Conservation (phyloP, 1,139 yeast species). For the Saccharomyces pastorianus region DNA sequence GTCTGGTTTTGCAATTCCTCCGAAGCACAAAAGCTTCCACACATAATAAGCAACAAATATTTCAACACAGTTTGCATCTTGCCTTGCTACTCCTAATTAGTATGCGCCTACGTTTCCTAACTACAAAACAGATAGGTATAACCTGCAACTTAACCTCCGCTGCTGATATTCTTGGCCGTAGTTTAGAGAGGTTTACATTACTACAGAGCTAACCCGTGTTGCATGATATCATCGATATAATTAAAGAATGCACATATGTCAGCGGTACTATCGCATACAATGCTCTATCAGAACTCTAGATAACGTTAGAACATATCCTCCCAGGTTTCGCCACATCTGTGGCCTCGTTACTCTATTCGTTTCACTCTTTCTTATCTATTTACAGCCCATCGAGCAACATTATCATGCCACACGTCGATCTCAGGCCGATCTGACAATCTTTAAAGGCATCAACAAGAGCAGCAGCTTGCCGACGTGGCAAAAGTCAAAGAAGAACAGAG, state of each 20-base stretch:
- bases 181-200: not conserved
- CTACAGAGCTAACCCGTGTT: not conserved
- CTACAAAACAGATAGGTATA: not conserved
- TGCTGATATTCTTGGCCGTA: not conserved
- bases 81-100: not conserved
- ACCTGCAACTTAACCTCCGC: not conserved
- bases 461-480: not conserved
- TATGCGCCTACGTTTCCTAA: not conserved
- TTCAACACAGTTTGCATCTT: not conserved
- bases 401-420: not conserved
- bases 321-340: not conserved
- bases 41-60: not conserved
- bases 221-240: not conserved
- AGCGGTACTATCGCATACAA: not conserved
- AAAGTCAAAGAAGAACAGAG: not conserved
- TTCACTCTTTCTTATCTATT: not conserved
- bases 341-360: not conserved
- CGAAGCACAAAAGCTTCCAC: not conserved
- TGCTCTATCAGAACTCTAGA: not conserved
- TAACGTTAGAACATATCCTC: not conserved
- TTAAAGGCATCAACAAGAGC: not conserved
- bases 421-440: not conserved
- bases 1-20: constrained; percentile 8
- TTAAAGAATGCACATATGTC: not conserved
- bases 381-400: not conserved